These are phyloP conservation scores for Exophiala mesophila DNA, from an alignment of 2,329 filamentous ascomycete species.

Conservation along the genomic window DNA sequence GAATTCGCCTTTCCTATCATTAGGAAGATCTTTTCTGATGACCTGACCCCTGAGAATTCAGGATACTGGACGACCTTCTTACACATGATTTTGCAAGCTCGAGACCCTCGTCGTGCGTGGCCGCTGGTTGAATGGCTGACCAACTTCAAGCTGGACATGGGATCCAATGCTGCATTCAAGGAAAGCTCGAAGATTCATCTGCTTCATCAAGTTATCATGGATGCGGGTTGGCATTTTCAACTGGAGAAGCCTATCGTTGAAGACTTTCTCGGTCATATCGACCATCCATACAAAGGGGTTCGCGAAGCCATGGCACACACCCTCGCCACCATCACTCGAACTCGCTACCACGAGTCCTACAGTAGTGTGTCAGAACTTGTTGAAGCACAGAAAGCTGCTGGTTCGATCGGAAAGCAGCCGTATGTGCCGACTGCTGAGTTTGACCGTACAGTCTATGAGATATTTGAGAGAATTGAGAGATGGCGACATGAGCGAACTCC, in stretches of 20 bases:
- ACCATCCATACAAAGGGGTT: slow-evolving; percentile 97
- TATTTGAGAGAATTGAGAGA: slow-evolving; percentile 74
- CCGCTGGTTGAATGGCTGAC: slow-evolving; percentile 79
- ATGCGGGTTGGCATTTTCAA: slow-evolving; percentile 94
- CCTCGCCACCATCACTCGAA: slow-evolving; percentile 81
- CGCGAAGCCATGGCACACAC: slow-evolving; percentile 90
- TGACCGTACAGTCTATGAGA: slow-evolving; percentile 61
- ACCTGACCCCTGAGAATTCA: slow-evolving; percentile 87
- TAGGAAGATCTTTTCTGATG: slow-evolving; percentile 79
- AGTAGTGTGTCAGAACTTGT: slow-evolving; percentile 71
- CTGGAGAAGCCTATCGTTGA: slow-evolving; percentile 80
- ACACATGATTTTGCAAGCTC: slow-evolving; percentile 79
- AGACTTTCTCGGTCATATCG: slow-evolving; percentile 83
- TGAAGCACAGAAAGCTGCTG: slow-evolving; percentile 69
- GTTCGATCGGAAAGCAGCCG: slow-evolving; percentile 76
- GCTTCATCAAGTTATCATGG: slow-evolving; percentile 79
- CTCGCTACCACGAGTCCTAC: slow-evolving; percentile 91
- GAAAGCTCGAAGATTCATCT: slow-evolving; percentile 95
- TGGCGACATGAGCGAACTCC: slow-evolving; percentile 82
- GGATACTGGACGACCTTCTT: slow-evolving; percentile 94
- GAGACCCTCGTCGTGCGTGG: slow-evolving; percentile 81
- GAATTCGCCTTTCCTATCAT: slow-evolving; percentile 85
- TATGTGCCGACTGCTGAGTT: slow-evolving; percentile 77
- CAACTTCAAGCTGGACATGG: slow-evolving; percentile 85
- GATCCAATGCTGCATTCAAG: slow-evolving; percentile 95